These are phyloP conservation scores for Calonectria montana DNA, from an alignment of 2,329 filamentous ascomycete species.

Conservation along the genomic window DNA sequence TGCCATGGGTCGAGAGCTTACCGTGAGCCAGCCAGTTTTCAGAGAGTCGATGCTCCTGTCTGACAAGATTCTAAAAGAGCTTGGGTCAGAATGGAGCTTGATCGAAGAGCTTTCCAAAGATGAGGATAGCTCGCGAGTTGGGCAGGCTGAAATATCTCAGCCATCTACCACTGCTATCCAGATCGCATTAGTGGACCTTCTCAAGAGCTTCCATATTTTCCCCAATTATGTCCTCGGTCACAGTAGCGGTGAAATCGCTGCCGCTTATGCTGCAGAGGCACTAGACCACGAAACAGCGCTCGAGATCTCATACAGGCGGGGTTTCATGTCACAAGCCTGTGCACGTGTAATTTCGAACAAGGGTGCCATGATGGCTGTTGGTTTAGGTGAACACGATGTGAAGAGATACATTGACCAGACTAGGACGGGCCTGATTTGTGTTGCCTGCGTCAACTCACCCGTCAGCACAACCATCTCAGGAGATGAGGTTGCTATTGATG, in stretches of 20 bases:
- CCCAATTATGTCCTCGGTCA: slow-evolving; percentile 50
- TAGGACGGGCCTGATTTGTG: slow-evolving; percentile 30
- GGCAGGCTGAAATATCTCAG: slow-evolving; percentile 50
- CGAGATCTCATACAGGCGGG: slow-evolving; percentile 21
- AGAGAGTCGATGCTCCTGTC: slow-evolving; percentile 24
- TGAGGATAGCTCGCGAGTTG: slow-evolving; percentile 35
- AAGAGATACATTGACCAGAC: slow-evolving; percentile 37
- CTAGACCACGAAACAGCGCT: slow-evolving; percentile 26
- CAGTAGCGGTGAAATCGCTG: slow-evolving; percentile 54
- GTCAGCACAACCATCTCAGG: slow-evolving; percentile 51
- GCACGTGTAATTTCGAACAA: slow-evolving; percentile 21
- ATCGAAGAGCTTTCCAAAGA: slow-evolving; percentile 36
- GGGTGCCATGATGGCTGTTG: slow-evolving; percentile 55
- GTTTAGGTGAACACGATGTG: slow-evolving; percentile 47
- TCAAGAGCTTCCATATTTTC: slow-evolving; percentile 44
- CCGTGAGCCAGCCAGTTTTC: slow-evolving; percentile 9
- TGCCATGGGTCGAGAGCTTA: slow-evolving; percentile 44
- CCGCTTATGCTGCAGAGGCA: slow-evolving; percentile 45
- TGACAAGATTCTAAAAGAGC: not conserved
- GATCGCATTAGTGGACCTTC: slow-evolving; percentile 52
- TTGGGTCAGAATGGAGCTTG: slow-evolving; percentile 34
- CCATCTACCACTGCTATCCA: slow-evolving; percentile 57
- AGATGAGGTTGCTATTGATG: slow-evolving; percentile 42
- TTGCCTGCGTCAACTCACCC: slow-evolving; percentile 54
- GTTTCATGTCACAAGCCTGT: slow-evolving; percentile 24